Conservation (phyloP, 164 flowering plant species). For the Chimonanthus salicifolius region DNA sequence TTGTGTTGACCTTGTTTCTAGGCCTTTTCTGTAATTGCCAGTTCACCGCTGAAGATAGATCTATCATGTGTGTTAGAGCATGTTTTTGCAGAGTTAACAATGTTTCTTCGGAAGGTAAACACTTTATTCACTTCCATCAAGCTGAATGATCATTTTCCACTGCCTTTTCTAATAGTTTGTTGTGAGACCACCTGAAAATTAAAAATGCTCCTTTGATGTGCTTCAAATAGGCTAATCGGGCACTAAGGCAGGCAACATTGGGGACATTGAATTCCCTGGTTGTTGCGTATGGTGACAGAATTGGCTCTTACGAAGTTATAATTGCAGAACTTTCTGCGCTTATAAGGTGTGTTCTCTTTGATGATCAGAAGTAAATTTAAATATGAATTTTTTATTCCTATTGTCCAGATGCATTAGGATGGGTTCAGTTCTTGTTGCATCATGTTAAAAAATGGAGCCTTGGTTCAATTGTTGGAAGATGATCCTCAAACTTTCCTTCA, state of each 20-base stretch:
- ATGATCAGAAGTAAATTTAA: neutral
- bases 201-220: neutral
- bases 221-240: conserved; percentile 76
- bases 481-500: too few species aligned
- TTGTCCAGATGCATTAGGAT: neutral
- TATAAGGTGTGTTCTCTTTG: conserved; percentile 55
- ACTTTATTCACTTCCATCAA: neutral
- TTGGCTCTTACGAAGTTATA: conserved; percentile 86
- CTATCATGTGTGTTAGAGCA: conserved; percentile 82
- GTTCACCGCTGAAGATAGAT: conserved; percentile 77
- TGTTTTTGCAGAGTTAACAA: conserved; percentile 81
- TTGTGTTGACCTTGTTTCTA: conserved; percentile 15
- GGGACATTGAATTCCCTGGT: conserved; percentile 89
- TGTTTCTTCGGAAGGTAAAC: conserved; percentile 85
- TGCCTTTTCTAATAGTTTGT: neutral
- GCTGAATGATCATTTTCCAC: neutral
- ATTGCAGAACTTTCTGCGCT: conserved; percentile 84
- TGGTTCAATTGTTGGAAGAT: too few species aligned
- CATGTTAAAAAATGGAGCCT: neutral
- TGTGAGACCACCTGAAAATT: neutral
- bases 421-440: too few species aligned
- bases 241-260: conserved; percentile 88
- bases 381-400: neutral
- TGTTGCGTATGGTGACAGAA: conserved; percentile 91
- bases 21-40: conserved; percentile 97